These are phyloP conservation scores for Rhodomyrtus tomentosa DNA, from an alignment of 345 rosid species.

Conservation along the genomic window DNA sequence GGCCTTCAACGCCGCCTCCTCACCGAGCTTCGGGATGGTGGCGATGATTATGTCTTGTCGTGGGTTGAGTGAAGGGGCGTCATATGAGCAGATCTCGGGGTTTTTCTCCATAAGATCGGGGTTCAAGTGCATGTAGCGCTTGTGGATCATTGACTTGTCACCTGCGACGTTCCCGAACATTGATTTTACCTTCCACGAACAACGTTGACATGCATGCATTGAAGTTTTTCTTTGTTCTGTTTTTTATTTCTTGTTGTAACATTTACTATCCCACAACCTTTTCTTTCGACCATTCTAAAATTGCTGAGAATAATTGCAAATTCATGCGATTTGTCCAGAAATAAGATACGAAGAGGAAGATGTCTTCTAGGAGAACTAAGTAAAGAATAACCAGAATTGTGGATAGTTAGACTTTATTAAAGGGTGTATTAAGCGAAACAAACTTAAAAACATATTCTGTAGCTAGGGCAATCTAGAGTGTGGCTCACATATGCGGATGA, in stretches of 20 bases:
- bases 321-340: neutral
- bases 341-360: neutral
- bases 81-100: neutral
- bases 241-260: neutral
- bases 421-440: neutral
- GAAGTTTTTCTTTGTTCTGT: neutral
- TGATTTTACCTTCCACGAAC: neutral
- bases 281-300: neutral
- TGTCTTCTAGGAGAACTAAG: no score
- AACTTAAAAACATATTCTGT: neutral
- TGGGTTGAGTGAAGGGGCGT: neutral
- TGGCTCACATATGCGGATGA: slow-evolving; percentile 15
- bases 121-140: neutral
- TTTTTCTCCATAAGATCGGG: neutral
- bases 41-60: slow-evolving; percentile 1
- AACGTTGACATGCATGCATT: neutral
- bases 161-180: neutral
- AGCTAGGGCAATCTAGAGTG: neutral
- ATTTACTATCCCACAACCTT: neutral
- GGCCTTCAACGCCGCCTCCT: slow-evolving; percentile 3
- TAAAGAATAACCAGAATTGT: no score
- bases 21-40: neutral
- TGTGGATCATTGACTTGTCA: slow-evolving; percentile 5
- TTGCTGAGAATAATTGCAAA: neutral
- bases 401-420: neutral